Conservation (phyloP, 108 stramenopile species). For the Cylindrotheca fusiformis region DNA sequence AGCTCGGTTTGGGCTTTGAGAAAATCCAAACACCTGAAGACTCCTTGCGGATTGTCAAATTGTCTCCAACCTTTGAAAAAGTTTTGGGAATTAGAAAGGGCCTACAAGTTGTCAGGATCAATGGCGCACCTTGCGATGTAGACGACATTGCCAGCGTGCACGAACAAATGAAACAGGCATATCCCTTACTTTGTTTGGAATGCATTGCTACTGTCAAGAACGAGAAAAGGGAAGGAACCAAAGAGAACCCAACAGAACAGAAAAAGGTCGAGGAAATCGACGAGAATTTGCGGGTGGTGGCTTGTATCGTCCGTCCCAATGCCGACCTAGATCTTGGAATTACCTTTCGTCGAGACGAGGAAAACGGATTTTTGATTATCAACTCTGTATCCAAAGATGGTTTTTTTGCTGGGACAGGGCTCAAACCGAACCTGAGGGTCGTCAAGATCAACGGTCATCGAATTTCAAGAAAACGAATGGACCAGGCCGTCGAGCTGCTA, state of each 20-base stretch:
- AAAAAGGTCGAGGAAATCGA: neutral
- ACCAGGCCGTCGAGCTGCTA: neutral
- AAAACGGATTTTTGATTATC: neutral
- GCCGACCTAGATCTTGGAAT: neutral
- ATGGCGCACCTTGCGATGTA: neutral
- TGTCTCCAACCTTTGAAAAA: neutral
- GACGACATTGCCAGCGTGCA: neutral
- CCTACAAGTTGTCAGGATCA: neutral
- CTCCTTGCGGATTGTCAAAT: neutral
- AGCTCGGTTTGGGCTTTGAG: neutral
- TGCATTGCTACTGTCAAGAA: neutral
- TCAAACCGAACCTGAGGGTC: neutral
- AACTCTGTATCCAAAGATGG: neutral
- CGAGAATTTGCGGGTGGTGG: neutral
- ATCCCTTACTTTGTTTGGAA: neutral
- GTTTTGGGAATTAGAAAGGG: neutral
- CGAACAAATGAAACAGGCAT: neutral
- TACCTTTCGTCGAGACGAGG: neutral
- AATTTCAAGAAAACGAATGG: neutral
- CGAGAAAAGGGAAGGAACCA: neutral
- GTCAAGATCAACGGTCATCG: neutral
- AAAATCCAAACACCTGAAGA: neutral
- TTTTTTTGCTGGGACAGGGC: neutral
- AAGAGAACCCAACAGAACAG: neutral
- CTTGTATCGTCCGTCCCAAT: neutral